Evolutionary conservation across 2,329 filamentous ascomycete species (phyloP).

Genomic region (Chrysosporium keratinophilum): DNA sequence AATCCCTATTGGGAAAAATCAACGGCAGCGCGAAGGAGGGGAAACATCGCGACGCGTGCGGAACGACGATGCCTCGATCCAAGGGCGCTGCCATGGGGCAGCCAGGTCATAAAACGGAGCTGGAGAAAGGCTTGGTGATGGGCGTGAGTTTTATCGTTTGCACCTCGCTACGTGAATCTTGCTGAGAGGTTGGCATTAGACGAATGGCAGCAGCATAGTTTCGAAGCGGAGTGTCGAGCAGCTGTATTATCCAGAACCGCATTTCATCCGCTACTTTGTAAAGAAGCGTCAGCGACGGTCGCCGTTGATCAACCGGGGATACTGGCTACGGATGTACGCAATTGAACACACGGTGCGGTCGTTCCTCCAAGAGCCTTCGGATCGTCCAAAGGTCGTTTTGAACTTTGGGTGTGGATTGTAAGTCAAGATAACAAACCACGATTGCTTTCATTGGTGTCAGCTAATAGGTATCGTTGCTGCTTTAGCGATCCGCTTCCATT

Average conservation of each 20-base stretch:
- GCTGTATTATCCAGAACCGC: slow-evolving; percentile 69
- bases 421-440: slow-evolving; percentile 35
- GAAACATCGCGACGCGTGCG: background rate
- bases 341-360: slow-evolving; percentile 62
- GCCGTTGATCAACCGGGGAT: slow-evolving; percentile 84
- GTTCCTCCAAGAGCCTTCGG: slow-evolving; percentile 54
- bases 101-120: slow-evolving; percentile 24
- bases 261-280: slow-evolving; percentile 83
- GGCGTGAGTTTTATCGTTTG: slow-evolving; percentile 31
- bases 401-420: slow-evolving; percentile 87
- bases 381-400: slow-evolving; percentile 59
- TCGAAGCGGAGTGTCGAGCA: slow-evolving; percentile 90
- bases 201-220: slow-evolving; percentile 83
- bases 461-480: background rate
- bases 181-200: slow-evolving; percentile 40
- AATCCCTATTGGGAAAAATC: background rate
- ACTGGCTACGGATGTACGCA: slow-evolving; percentile 74
- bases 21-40: background rate
- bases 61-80: background rate
- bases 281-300: slow-evolving; percentile 70
- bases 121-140: slow-evolving; percentile 46
- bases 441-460: background rate
- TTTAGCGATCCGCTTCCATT: slow-evolving; percentile 76
- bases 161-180: background rate
- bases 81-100: background rate